Evolutionary conservation across 2,329 filamentous ascomycete genomes (phyloP).

Genomic region (Aspergillus sp.): DNA sequence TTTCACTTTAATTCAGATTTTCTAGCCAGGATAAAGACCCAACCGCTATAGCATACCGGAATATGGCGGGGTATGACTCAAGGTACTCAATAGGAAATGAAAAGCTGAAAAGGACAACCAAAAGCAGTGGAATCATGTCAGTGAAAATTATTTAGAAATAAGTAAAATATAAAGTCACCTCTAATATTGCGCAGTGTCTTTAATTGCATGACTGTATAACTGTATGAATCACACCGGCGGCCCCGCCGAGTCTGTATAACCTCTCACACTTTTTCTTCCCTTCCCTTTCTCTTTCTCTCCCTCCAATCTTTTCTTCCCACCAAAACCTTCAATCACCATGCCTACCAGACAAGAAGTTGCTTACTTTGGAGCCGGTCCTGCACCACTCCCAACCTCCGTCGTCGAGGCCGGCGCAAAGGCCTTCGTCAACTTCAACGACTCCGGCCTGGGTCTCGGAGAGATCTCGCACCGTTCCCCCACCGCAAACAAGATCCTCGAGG

Average conservation of each 20-base stretch:
- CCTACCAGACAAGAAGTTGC: constrained; percentile 66
- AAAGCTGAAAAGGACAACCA: too few relatives aligned
- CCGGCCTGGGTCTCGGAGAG: constrained; percentile 79
- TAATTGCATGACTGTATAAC: too few relatives aligned
- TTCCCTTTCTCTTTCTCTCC: not conserved
- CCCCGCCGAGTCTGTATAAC: not conserved
- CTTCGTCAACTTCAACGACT: constrained; percentile 73
- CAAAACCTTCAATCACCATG: constrained; percentile 37
- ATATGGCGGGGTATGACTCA: too few relatives aligned
- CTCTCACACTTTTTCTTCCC: not conserved
- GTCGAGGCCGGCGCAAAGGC: constrained; percentile 69
- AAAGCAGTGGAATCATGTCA: too few relatives aligned
- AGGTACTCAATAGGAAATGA: too few relatives aligned
- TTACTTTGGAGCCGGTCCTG: constrained; percentile 88
- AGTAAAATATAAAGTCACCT: too few relatives aligned
- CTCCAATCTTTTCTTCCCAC: not conserved
- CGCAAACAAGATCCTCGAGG: constrained; percentile 70
- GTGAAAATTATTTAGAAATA: too few relatives aligned
- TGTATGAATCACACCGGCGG: too few relatives aligned
- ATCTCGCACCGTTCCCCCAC: constrained; percentile 80
- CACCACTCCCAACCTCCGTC: constrained; percentile 73
- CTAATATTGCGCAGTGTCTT: too few relatives aligned
- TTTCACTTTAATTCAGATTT: too few relatives aligned
- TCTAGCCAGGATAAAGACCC: too few relatives aligned
- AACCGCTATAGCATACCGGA: too few relatives aligned